phyloP scores from a whole-genome alignment of 768 basidiomycete species.

The Lentinula sp. region DNA sequence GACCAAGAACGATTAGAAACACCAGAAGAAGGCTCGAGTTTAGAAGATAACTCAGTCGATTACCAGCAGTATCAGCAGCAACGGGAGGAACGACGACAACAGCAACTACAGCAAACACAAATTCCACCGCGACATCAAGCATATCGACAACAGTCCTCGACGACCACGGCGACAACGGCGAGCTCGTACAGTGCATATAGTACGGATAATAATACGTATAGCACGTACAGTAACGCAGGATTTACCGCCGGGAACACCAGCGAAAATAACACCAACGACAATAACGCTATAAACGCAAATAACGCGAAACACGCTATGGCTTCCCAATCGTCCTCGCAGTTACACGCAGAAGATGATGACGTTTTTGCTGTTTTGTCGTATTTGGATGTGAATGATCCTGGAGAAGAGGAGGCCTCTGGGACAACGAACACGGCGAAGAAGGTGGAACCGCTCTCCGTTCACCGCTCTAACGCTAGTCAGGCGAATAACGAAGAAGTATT shows the following conservation, averaged over 20 bases:
- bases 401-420: slow-evolving; percentile 11
- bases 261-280: background rate
- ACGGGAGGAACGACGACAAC: too few species aligned
- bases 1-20: background rate
- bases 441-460: background rate
- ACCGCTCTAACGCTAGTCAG: too few species aligned
- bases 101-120: background rate
- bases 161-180: background rate
- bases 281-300: too few species aligned
- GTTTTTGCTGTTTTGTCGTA: slow-evolving; percentile 77
- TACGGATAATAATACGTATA: background rate
- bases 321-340: background rate
- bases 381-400: slow-evolving; percentile 43
- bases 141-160: background rate
- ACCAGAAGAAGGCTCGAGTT: background rate
- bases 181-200: background rate
- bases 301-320: too few species aligned
- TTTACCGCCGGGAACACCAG: background rate
- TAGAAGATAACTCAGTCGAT: background rate
- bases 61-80: too few species aligned
- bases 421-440: slow-evolving; percentile 11
- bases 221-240: background rate
- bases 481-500: slow-evolving; percentile 5
- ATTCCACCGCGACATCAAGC: background rate
- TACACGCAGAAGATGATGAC: slow-evolving; percentile 44